These are phyloP conservation scores for Allodekkera sacchari DNA, from an alignment of 805 yeast species.

Conservation along the genomic window DNA sequence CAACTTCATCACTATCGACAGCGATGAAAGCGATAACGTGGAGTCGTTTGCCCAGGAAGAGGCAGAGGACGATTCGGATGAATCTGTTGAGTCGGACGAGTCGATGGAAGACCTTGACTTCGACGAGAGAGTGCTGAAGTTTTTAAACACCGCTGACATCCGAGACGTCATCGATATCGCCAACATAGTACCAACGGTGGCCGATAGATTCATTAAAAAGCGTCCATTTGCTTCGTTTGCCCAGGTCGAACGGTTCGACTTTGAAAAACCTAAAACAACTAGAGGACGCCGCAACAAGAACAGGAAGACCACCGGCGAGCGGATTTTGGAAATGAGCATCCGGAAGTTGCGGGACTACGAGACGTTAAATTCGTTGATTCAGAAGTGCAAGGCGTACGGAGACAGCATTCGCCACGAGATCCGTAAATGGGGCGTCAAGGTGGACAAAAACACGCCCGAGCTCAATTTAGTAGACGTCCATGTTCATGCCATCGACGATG, in stretches of 20 bases:
- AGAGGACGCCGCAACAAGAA: constrained; percentile 25
- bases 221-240: constrained; percentile 65
- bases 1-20: too few species aligned
- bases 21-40: constrained; percentile 8
- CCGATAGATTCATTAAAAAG: constrained; percentile 49
- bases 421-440: constrained; percentile 79
- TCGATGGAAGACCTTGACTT: constrained; percentile 31
- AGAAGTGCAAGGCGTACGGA: constrained; percentile 75
- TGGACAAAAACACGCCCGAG: constrained; percentile 38
- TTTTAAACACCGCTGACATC: constrained; percentile 68
- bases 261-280: constrained; percentile 24
- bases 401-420: constrained; percentile 62
- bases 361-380: constrained; percentile 90
- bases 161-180: constrained; percentile 78
- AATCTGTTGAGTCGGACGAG: constrained; percentile 20
- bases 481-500: constrained; percentile 26
- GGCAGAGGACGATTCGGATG: constrained; percentile 16
- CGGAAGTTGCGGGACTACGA: constrained; percentile 76
- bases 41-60: constrained; percentile 3
- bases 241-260: constrained; percentile 49
- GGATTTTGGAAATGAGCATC: constrained; percentile 61
- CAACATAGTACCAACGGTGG: constrained; percentile 57
- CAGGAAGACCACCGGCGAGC: constrained; percentile 59
- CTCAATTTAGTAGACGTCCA: constrained; percentile 66
- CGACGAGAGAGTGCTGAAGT: constrained; percentile 61